Evolutionary conservation across 495 filamentous ascomycete genomes (phyloP), one percentile per base, ranked within the genome.

Genomic region (Aspergillus bertholletiae): DNA sequence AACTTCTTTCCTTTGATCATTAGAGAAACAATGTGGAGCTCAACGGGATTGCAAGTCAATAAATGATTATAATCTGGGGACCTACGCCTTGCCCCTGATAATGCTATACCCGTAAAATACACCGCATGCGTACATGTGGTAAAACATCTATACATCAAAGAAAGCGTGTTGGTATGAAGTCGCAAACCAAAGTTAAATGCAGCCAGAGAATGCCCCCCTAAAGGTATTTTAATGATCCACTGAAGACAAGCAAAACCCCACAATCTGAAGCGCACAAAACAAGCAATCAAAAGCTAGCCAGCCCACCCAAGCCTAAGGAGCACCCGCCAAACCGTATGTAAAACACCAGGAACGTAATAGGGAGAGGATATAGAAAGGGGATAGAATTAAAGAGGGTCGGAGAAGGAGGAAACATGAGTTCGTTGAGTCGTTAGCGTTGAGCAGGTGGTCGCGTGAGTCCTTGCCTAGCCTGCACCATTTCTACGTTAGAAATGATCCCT

Each of bases 361-460:
- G 51, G 44, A 32, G 53, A 51, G 53, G 48, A 48, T 26, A 45
- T 54, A 46, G 35, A 39, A 64, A 23, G 53, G 34, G 48, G 46
- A 50, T 53, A 32, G 54, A 50, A 20, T 28, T 28, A 37, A 53
- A 60, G 43, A 49, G 39, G 55, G 37, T 50, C 55, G 55, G 51
- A 55, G 52, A 56, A 54, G 47, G 46, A 62, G 41, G 62, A 58
- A 37, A 58, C 64, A 39, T 28, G 28, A 37, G 44, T 64, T 69
- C 67, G 66, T 68, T 57, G 39, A 49, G 48, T 69, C 69, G 59
- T 73, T 73, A 72, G 57, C 72, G 71, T 65, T 70, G 69, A 21
- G 61, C 49, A 50, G 68, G 62, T 53, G 63, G 69, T 70, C 74
- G 68, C 62, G 64, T 67, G 46, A 77, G 68, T 54, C 74, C 74